Conservation (phyloP, 1,284 basidiomycete species). For the Ganoderma sinense region DNA sequence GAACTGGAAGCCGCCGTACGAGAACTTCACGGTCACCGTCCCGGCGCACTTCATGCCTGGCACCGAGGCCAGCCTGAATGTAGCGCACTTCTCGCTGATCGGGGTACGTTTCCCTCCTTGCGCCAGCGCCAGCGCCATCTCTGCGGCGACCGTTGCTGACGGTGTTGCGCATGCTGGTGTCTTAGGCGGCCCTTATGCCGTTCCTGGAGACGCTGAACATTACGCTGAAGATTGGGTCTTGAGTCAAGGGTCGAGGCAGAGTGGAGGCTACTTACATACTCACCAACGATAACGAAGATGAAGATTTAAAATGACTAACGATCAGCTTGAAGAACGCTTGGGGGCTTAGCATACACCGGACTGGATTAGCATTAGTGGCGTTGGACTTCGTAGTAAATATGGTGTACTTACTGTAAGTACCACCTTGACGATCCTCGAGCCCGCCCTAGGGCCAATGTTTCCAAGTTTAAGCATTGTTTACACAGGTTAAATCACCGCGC, state of each 20-base stretch:
- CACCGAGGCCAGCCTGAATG: constrained; percentile 47
- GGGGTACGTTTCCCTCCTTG: constrained; percentile 59
- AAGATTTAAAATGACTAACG: too few relatives aligned
- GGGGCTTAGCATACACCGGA: neutral
- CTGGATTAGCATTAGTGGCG: neutral
- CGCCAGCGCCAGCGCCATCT: too few relatives aligned
- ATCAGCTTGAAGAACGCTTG: too few relatives aligned
- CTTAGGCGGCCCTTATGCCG: constrained; percentile 11
- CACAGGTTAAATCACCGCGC: neutral
- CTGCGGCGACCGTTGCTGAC: neutral
- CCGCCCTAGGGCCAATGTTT: neutral
- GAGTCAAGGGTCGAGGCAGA: too few relatives aligned
- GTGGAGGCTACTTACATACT: too few relatives aligned
- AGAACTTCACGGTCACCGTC: constrained; percentile 60
- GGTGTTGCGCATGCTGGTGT: too few relatives aligned
- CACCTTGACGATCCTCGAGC: too few relatives aligned
- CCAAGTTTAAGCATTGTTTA: neutral
- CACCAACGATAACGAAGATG: neutral
- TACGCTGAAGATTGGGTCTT: constrained; percentile 11
- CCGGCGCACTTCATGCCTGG: constrained; percentile 40
- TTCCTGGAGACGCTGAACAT: constrained; percentile 23
- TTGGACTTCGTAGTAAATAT: too few relatives aligned
- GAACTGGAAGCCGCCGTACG: constrained; percentile 46
- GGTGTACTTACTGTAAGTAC: too few relatives aligned
- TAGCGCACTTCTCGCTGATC: constrained; percentile 52